A percentile compares a stretch with the other conserved stretches of the same genome.
These are phyloP conservation scores for Penicillium atrosanguineum DNA, from an alignment of 495 filamentous ascomycete genomes.

Conservation along the genomic window DNA sequence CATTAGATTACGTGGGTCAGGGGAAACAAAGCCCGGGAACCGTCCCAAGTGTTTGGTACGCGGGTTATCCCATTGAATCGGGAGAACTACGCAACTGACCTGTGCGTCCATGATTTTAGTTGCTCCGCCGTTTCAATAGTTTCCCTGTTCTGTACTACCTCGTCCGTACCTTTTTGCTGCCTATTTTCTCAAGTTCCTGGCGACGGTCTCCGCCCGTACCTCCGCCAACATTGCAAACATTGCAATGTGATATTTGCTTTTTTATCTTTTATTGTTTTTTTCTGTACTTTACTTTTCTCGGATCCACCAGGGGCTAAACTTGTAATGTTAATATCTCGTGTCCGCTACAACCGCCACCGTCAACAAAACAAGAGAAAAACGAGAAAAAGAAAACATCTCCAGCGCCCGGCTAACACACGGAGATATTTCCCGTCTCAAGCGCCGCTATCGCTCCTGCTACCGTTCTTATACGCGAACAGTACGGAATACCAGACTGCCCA, in stretches of 20 bases:
- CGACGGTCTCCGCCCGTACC: too few species aligned
- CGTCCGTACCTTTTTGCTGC: background rate
- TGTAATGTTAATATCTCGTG: constrained; percentile 20
- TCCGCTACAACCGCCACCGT: constrained; percentile 25
- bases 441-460: too few species aligned
- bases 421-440: too few species aligned
- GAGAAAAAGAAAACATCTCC: background rate
- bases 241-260: background rate
- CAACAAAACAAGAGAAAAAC: constrained; percentile 14
- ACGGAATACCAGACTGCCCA: too few species aligned
- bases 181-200: background rate
- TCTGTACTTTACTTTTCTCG: background rate
- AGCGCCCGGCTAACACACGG: too few species aligned
- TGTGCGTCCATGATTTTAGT: background rate
- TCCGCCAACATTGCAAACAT: background rate
- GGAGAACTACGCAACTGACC: background rate
- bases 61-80: constrained; percentile 4
- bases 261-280: background rate
- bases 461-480: too few species aligned
- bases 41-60: constrained; percentile 22
- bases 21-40: background rate
- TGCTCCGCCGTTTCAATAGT: background rate
- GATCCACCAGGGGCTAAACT: background rate
- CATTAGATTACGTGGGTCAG: constrained; percentile 16
- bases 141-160: background rate